Conservation (phyloP, 257 asterid genomes). For the Plantago major region DNA sequence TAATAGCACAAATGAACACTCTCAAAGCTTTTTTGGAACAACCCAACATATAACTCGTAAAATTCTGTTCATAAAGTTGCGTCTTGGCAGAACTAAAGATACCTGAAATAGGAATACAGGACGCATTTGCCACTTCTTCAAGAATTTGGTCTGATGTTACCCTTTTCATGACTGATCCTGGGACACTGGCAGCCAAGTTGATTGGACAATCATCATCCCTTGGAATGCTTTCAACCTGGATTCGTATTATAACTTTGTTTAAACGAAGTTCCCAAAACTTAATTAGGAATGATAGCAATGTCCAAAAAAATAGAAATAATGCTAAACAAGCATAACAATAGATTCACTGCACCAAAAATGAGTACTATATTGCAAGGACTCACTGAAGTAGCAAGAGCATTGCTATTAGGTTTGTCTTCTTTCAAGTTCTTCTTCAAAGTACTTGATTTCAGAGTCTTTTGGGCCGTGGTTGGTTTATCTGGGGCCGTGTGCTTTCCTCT, state of each 20-base stretch:
- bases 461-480: conserved; percentile 12
- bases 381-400: conserved; percentile 30
- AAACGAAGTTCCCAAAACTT: neutral
- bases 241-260: conserved; percentile 15
- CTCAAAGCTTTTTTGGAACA: neutral
- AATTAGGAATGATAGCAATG: neutral
- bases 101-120: conserved; percentile 30
- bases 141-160: conserved; percentile 21
- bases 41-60: neutral
- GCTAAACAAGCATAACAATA: neutral
- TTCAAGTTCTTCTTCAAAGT: conserved; percentile 33
- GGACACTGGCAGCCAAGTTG: conserved; percentile 18
- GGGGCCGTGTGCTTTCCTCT: conserved; percentile 20
- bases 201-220: conserved; percentile 16
- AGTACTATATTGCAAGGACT: conserved; percentile 16
- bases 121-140: conserved; percentile 25
- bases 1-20: neutral
- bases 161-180: conserved; percentile 18
- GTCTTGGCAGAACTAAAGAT: conserved; percentile 12
- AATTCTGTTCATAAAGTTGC: too few species aligned
- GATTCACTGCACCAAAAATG: neutral
- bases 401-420: conserved; percentile 29
- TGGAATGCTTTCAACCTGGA: conserved; percentile 42
- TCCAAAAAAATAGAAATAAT: neutral
- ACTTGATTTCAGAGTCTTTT: conserved; percentile 16